Conservation (phyloP, 208 protist species). For the Trypanosoma lewisi region DNA sequence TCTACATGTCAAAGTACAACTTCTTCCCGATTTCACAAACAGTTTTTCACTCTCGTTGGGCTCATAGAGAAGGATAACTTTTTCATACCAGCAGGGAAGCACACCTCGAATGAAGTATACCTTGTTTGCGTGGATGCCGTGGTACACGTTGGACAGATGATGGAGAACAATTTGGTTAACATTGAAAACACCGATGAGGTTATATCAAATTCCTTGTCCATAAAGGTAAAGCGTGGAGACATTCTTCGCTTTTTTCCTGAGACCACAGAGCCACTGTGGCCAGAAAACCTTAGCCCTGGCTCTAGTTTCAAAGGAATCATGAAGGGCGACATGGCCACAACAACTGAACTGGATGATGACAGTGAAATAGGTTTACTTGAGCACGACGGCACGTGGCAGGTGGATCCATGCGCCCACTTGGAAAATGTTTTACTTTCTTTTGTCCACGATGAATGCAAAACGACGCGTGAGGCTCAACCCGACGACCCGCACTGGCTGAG, state of each 20-base stretch:
- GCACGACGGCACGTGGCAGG: conserved; percentile 43
- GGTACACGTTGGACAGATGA: conserved; percentile 28
- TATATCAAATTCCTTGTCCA: background rate
- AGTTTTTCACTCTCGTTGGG: conserved; percentile 48
- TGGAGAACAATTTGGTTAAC: background rate
- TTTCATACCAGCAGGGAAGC: conserved; percentile 26
- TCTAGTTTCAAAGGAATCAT: background rate
- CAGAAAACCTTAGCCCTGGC: background rate
- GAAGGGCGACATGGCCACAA: background rate
- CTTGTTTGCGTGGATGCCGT: conserved; percentile 43
- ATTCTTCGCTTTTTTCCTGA: conserved; percentile 40
- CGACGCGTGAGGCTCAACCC: conserved; percentile 47
- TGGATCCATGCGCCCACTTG: conserved; percentile 39
- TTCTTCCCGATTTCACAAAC: conserved; percentile 7
- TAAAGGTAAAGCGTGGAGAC: conserved; percentile 39
- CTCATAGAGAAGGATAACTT: conserved; percentile 31
- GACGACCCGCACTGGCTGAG: conserved; percentile 53
- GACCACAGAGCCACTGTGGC: background rate
- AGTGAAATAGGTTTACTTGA: background rate
- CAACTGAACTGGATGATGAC: conserved; percentile 1
- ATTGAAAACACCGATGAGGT: conserved; percentile 4
- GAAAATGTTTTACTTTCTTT: conserved; percentile 67
- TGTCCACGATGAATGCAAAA: conserved; percentile 69
- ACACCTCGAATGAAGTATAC: conserved; percentile 47
- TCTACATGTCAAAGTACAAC: no score